Percentiles rank a stretch among this genome's conserved stretches.
These are phyloP conservation scores for Euphorbia pulcherrima DNA, from an alignment of 345 rosid species.

Conservation along the genomic window DNA sequence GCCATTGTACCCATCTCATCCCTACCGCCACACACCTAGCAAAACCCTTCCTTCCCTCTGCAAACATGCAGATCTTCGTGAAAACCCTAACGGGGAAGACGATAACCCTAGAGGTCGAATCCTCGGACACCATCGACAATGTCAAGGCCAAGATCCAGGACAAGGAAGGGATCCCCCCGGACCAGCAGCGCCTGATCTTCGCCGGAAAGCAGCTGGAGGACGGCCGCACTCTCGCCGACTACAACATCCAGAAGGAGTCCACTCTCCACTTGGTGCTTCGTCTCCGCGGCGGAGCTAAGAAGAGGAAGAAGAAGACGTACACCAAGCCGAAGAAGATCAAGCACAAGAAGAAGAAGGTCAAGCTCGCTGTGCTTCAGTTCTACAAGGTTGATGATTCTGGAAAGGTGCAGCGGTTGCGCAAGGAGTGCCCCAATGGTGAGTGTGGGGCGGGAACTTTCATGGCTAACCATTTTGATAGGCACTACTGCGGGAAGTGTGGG, in stretches of 20 bases:
- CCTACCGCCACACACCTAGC: too few species aligned
- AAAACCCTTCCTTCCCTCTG: neutral
- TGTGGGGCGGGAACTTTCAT: too few species aligned
- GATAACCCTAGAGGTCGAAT: conserved; percentile 32
- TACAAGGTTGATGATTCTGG: too few species aligned
- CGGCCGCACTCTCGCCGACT: conserved; percentile 34
- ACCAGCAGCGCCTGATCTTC: conserved; percentile 33
- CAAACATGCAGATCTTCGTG: conserved; percentile 32
- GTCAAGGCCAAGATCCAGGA: conserved; percentile 35
- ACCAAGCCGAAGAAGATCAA: conserved; percentile 34
- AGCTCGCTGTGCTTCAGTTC: too few species aligned
- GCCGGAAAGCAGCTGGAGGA: conserved; percentile 36
- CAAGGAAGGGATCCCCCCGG: conserved; percentile 35
- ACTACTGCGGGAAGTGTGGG: too few species aligned
- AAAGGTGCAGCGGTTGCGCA: too few species aligned
- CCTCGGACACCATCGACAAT: conserved; percentile 33
- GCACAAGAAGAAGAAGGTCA: too few species aligned
- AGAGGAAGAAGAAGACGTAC: conserved; percentile 35
- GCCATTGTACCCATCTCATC: neutral
- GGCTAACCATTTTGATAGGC: too few species aligned
- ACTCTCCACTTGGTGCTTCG: conserved; percentile 32
- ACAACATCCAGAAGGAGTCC: conserved; percentile 35
- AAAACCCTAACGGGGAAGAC: conserved; percentile 35
- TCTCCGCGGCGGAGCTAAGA: conserved; percentile 32
- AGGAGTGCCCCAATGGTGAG: too few species aligned